These are phyloP conservation scores for Mycena belliarum DNA, from an alignment of 768 basidiomycete genomes.

Conservation along the genomic window DNA sequence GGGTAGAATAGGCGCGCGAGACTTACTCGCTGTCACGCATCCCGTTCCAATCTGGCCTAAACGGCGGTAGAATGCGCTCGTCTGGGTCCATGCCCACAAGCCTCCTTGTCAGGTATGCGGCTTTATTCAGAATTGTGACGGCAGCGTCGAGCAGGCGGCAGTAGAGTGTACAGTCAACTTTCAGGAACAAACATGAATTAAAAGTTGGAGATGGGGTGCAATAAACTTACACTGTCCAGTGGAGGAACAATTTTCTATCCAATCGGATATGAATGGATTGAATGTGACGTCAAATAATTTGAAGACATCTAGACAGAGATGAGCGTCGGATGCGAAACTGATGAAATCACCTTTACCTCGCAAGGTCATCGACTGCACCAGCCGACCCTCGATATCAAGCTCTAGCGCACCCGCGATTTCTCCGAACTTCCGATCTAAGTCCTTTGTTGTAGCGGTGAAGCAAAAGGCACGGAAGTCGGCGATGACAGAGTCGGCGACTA, in stretches of 20 bases:
- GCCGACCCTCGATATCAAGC: constrained; percentile 59
- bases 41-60: constrained; percentile 29
- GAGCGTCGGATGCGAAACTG: neutral
- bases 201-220: too few species aligned
- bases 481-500: constrained; percentile 44
- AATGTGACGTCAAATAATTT: constrained; percentile 42
- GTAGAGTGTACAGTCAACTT: constrained; percentile 63
- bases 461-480: constrained; percentile 45
- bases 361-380: constrained; percentile 48
- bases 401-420: constrained; percentile 40
- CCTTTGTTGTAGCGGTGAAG: constrained; percentile 52
- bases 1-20: neutral
- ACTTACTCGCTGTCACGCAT: constrained; percentile 44
- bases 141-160: constrained; percentile 43
- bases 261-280: constrained; percentile 43
- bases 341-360: constrained; percentile 39
- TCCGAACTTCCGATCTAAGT: constrained; percentile 59
- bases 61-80: constrained; percentile 33
- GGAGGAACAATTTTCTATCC: constrained; percentile 43
- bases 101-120: constrained; percentile 29
- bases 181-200: too few species aligned
- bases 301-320: constrained; percentile 34
- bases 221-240: constrained; percentile 49
- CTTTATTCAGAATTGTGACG: constrained; percentile 41
- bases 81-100: constrained; percentile 30